Evolutionary conservation across 345 rosid genomes (phyloP), one percentile per base, ranked within the genome.

Genomic region (Populus davidiana): DNA sequence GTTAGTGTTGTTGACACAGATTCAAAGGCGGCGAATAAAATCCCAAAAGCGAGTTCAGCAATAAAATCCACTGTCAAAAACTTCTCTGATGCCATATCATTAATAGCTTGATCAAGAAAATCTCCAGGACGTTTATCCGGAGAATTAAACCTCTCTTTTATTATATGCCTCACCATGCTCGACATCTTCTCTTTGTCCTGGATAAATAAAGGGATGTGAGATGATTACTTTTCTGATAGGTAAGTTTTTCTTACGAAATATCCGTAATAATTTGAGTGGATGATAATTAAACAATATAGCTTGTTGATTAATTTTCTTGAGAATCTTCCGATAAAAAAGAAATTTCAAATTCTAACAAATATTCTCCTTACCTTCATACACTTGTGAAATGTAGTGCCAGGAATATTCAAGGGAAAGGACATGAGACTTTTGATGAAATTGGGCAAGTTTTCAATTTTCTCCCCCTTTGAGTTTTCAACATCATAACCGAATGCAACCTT

Each of bases 361-460:
- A 33, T 8, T 18, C 12, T 3, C 47, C 1, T 29, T 5, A 85
- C 87, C 88, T 85, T 73, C 36, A 85, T 59, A 75, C 88, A 83
- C 41, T 79, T 83, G 49, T 85, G 70, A 65, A 75, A 82, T 2
- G 79, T 62, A 1, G 87, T 87, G 38, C 87, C 86, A 27, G 85
- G 86, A 16, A 85, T 43, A 43, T 87, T 81, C 62, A 81, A 12
- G 8, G 89, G 87, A 59, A 86, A 74, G 39, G 87, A 81, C 73
- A 85, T 21, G 25, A 81, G 73, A 12, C 81, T 77, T 14, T 31
- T 1, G 4, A 43, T 2, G 13, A 87, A 7, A 16, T n/a, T 23
- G 0, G 31, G 52, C 54, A 66, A 85, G 33, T 9, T 72, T 4
- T 83, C 83, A 14, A 78, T 76, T 39, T 78, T 25, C 29, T 76